Evolutionary conservation across 1,284 basidiomycete genomes (phyloP), one percentile per base, ranked within the genome.

Genomic region (Trametes polyzona): DNA sequence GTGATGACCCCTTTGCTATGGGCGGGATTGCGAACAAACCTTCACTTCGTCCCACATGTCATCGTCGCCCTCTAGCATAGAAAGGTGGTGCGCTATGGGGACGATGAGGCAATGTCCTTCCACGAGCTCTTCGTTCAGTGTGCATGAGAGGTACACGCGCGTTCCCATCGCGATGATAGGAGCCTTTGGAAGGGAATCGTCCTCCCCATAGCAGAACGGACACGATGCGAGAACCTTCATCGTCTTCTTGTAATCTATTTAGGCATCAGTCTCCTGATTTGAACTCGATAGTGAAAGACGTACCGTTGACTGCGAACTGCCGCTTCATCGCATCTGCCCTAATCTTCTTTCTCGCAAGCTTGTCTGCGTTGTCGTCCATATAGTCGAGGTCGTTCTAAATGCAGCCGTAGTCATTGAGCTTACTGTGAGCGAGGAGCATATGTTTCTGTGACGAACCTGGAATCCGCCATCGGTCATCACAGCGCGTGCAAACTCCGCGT

Each of bases 31-130:
- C 11, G 30, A 43, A 77, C 90, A 54, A 69, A 96, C 95, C 73
- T 83, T 83, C 56, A 95, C 86, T 82, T 98, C 95, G 59, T 97
- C 95, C 97, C 97, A 99, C 35, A 96, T 92, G 68, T 99, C 96
- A 63, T 98, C 96, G 65, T 99, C 97, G 21, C 89, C 92, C 73
- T 99, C 97, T 2, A 99, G 79, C 77, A 89, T 90, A 53, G 86
- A 90, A 37, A 99, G 73, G 71, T 95, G 89, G 72, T 99, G 97
- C 65, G 96, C 92, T 41, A 98, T 92, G 0, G 97, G 97, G 1
- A 98, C 95, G 65, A 99, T 98, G 30, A 95, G 78, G 69, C 94
- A 95, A 69, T 99, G 97, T 0, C 94, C 94, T 0, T 86, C 79
- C 0, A 94, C 84, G 7, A 99, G 80, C 66, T 96, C 93, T 69